phyloP scores from a whole-genome alignment of 352 stramenopile genomes.

The Globisporangium alternatum region DNA sequence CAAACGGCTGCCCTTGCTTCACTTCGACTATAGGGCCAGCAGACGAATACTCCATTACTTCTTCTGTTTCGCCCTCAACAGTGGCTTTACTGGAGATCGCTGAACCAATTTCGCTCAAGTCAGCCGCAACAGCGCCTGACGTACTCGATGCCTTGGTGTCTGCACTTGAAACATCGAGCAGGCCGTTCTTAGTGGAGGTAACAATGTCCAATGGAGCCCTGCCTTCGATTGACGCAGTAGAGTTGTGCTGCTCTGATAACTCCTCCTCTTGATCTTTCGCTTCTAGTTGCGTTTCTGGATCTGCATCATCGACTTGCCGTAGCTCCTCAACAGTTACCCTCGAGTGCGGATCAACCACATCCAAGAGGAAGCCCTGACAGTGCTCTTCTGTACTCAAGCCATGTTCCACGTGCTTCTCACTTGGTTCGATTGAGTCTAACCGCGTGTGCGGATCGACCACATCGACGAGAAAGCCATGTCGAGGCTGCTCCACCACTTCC shows the following conservation, averaged over 20 bases:
- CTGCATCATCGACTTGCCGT: background rate
- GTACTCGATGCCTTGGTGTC: background rate
- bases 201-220: background rate
- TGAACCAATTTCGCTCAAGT: background rate
- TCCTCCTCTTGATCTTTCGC: too few species aligned
- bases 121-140: background rate
- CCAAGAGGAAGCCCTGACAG: constrained; percentile 6
- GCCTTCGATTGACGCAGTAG: background rate
- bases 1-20: background rate
- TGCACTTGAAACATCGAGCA: background rate
- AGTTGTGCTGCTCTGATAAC: background rate
- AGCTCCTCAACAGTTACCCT: background rate
- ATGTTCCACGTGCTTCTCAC: background rate
- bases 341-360: constrained; percentile 4
- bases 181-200: background rate
- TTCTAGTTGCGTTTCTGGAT: background rate
- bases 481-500: background rate
- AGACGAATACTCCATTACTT: background rate
- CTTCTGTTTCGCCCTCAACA: background rate
- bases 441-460: background rate
- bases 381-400: background rate
- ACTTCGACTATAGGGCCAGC: background rate
- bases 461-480: background rate
- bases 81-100: background rate
- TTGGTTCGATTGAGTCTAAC: background rate